Percentiles rank a stretch among this genome's conserved stretches.
Evolutionary conservation across 1,284 basidiomycete species (phyloP).

Genomic region (Ustilago tritici): DNA sequence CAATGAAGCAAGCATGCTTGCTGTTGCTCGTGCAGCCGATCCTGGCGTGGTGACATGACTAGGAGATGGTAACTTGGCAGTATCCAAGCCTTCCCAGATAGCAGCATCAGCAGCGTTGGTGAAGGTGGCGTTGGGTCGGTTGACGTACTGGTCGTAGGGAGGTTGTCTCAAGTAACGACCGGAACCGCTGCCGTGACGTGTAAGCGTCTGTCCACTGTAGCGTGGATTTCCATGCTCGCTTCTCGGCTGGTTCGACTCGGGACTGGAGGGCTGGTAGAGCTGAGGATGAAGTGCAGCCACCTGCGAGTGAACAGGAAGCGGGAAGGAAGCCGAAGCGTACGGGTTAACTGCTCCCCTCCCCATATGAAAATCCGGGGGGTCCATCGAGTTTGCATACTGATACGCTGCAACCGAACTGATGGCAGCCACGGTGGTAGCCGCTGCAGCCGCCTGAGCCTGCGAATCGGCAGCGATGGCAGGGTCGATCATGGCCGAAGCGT

Average conservation of each 20-base stretch:
- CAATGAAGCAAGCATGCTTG: conserved; percentile 44
- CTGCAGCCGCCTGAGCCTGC: conserved; percentile 46
- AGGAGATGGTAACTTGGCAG: conserved; percentile 48
- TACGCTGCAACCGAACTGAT: conserved; percentile 54
- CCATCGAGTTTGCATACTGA: conserved; percentile 50
- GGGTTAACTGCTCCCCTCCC: conserved; percentile 57
- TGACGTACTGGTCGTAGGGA: conserved; percentile 32
- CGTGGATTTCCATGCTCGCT: conserved; percentile 60
- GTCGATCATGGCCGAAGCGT: conserved; percentile 50
- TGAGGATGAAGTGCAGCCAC: conserved; percentile 51
- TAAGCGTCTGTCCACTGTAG: conserved; percentile 45
- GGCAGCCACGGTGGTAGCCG: conserved; percentile 48
- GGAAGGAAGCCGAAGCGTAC: conserved; percentile 57
- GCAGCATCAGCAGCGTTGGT: conserved; percentile 40
- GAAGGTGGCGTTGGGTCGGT: conserved; percentile 21
- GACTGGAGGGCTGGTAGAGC: conserved; percentile 56
- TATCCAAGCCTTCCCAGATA: conserved; percentile 55
- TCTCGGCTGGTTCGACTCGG: conserved; percentile 58
- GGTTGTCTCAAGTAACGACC: conserved; percentile 30
- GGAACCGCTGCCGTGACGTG: conserved; percentile 50
- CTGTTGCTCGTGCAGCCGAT: conserved; percentile 42
- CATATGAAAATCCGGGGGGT: conserved; percentile 56
- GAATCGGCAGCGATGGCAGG: conserved; percentile 53
- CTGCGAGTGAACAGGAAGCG: conserved; percentile 53
- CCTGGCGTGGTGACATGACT: conserved; percentile 43